These are phyloP conservation scores for Ceratobasidium sp. DNA, from an alignment of 1,284 basidiomycete species.

Conservation along the genomic window DNA sequence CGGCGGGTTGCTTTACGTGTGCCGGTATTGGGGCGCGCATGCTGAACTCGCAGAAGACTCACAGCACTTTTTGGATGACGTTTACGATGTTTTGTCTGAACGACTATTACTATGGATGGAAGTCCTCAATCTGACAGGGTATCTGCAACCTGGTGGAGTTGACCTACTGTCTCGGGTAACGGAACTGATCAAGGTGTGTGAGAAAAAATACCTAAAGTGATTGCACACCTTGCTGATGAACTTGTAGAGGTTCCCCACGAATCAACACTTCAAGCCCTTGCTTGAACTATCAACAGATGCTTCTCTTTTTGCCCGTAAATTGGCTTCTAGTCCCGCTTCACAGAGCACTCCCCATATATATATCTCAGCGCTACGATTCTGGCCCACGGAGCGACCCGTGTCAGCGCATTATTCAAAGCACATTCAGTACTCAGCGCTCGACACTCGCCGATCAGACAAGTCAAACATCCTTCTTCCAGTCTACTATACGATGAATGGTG, in stretches of 20 bases:
- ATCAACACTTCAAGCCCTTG: background rate
- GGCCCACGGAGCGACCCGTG: background rate
- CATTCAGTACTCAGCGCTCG: background rate
- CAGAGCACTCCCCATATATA: slow-evolving; percentile 28
- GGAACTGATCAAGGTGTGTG: too few species aligned
- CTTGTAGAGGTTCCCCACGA: background rate
- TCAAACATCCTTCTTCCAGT: background rate
- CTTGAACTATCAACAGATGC: background rate
- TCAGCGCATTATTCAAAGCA: background rate
- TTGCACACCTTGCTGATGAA: background rate
- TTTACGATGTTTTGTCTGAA: background rate
- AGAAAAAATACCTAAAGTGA: background rate
- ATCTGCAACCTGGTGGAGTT: background rate
- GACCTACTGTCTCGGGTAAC: background rate
- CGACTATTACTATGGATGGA: slow-evolving; percentile 31
- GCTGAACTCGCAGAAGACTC: background rate
- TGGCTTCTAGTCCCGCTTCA: slow-evolving; percentile 9
- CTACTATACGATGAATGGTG: background rate
- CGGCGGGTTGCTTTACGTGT: background rate
- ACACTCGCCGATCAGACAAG: background rate
- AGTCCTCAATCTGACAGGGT: slow-evolving; percentile 12
- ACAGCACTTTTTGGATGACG: background rate
- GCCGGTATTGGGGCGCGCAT: slow-evolving; percentile 13
- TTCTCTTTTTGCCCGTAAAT: background rate
- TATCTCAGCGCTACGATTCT: slow-evolving; percentile 3